Evolutionary conservation across 139 green algal species (phyloP), one percentile per base, ranked within the genome.

Genomic region (Closterium sp.): DNA sequence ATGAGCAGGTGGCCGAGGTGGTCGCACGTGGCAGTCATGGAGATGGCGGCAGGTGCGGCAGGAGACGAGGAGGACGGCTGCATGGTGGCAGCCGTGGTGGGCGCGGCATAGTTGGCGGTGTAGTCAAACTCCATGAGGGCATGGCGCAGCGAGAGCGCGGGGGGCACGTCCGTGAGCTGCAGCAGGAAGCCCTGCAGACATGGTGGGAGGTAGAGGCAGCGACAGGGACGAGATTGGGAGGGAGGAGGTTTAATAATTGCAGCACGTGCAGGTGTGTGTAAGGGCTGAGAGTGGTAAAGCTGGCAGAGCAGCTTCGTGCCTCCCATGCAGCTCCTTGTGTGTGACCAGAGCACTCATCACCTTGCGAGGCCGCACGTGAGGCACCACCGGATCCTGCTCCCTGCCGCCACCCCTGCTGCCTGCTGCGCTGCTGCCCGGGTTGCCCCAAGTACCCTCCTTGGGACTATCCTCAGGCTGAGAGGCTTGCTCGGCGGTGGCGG

Each of bases 71-170:
- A 19, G 50, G 62, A 13, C 19, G 62, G 62, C 62, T 27, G 62
- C 17, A 24, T 24, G 62, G 62, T 22, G 62, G 62, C 62, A 19
- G 62, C 10, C 13, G 62, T 79, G 62, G 62, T 27, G 62, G 62
- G 73, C 4, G 89, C 28, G n/a, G 32, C 84, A 38, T 91, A 91
- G 24, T 92, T 92, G 86, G 34, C 42, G 85, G 70, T 92, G 70
- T 92, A 92, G 50, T 92, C 90, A n/a, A 31, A 30, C 42, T 92
- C 90, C 90, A 92, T 92, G 27, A 92, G 90, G 21, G 70, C 90
- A 24, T 79, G 62, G 17, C 62, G 62, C 62, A 79, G 62, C 1
- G 62, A 22, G 17, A 79, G 62, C 17, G 17, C 13, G 62, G 62
- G 62, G 62, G 62, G 62, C 62, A 24, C 17, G 62, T 79, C 62